Evolutionary conservation across 2,329 filamentous ascomycete species (phyloP).

Genomic region (Fusarium domesticum): DNA sequence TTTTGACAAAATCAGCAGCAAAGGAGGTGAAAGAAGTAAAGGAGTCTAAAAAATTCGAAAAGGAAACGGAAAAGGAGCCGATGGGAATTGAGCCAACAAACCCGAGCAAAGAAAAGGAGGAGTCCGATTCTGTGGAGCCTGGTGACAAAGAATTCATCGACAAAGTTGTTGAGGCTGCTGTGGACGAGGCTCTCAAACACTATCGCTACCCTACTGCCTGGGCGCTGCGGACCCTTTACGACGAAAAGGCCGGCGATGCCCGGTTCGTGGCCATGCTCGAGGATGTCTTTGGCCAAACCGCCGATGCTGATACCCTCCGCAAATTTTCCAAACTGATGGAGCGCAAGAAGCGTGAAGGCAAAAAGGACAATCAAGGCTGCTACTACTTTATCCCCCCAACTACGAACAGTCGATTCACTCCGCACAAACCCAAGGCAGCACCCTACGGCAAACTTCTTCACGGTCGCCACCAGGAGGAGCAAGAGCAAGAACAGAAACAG

Average conservation of each 20-base stretch:
- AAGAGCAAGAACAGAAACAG: slow-evolving; percentile 11
- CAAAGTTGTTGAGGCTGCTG: slow-evolving; percentile 54
- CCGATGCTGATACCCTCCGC: slow-evolving; percentile 49
- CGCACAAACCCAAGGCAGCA: slow-evolving; percentile 46
- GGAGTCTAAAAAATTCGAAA: slow-evolving; percentile 11
- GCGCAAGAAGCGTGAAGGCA: slow-evolving; percentile 56
- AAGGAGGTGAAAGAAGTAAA: slow-evolving; percentile 17
- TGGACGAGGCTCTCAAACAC: slow-evolving; percentile 55
- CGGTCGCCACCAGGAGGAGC: slow-evolving; percentile 33
- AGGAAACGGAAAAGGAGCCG: slow-evolving; percentile 7
- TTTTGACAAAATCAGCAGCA: slow-evolving; percentile 21
- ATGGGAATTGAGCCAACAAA: slow-evolving; percentile 11
- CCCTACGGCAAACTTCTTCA: slow-evolving; percentile 47
- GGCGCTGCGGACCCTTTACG: slow-evolving; percentile 58
- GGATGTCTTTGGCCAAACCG: slow-evolving; percentile 55
- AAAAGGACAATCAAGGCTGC: slow-evolving; percentile 49
- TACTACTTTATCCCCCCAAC: slow-evolving; percentile 53
- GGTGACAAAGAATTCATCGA: slow-evolving; percentile 46
- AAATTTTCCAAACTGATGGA: slow-evolving; percentile 52
- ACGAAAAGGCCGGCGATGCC: slow-evolving; percentile 52
- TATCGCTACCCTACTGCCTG: slow-evolving; percentile 60
- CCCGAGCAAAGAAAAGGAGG: slow-evolving; percentile 8
- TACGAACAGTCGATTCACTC: slow-evolving; percentile 41
- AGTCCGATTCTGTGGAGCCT: slow-evolving; percentile 21
- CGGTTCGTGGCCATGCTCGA: slow-evolving; percentile 56